phyloP scores from a whole-genome alignment of 2,329 filamentous ascomycete species.

The Hypoxylon sp. region DNA sequence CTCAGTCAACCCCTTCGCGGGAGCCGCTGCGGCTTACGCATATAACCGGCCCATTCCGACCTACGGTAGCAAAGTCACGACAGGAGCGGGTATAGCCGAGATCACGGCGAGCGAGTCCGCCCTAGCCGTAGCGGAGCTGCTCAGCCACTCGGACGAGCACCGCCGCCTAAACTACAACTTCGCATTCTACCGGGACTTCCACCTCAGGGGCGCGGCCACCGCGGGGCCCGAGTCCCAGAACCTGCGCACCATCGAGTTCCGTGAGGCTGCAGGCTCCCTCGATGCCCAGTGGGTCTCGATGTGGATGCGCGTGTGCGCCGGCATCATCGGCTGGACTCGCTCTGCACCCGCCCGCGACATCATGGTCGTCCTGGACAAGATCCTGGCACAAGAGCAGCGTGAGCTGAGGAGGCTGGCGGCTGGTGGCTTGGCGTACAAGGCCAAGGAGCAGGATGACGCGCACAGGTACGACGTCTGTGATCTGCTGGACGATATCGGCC shows the following conservation, averaged over 20 bases:
- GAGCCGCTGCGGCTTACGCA: constrained; percentile 17
- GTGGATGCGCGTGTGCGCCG: constrained; percentile 57
- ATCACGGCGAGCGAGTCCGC: constrained; percentile 49
- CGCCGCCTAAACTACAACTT: constrained; percentile 50
- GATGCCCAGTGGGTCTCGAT: constrained; percentile 54
- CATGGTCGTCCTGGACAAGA: constrained; percentile 50
- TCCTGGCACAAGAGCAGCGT: constrained; percentile 53
- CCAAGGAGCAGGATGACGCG: constrained; percentile 17
- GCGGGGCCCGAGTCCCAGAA: not conserved
- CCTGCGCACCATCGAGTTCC: constrained; percentile 55
- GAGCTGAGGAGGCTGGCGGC: constrained; percentile 36
- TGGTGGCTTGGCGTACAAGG: constrained; percentile 11
- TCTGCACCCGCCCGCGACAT: constrained; percentile 26
- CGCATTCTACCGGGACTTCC: constrained; percentile 26
- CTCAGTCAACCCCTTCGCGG: not conserved
- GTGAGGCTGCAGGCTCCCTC: constrained; percentile 56
- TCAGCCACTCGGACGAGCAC: constrained; percentile 4
- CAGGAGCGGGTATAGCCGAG: constrained; percentile 40
- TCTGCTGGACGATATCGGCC: constrained; percentile 55
- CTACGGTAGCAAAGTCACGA: constrained; percentile 2
- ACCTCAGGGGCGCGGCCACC: not conserved
- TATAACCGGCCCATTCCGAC: not conserved
- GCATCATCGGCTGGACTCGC: constrained; percentile 48
- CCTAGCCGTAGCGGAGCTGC: constrained; percentile 46
- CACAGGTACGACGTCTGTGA: constrained; percentile 56